Evolutionary conservation across 306 rosid genomes (phyloP).

Genomic region (Cucumis hystrix): DNA sequence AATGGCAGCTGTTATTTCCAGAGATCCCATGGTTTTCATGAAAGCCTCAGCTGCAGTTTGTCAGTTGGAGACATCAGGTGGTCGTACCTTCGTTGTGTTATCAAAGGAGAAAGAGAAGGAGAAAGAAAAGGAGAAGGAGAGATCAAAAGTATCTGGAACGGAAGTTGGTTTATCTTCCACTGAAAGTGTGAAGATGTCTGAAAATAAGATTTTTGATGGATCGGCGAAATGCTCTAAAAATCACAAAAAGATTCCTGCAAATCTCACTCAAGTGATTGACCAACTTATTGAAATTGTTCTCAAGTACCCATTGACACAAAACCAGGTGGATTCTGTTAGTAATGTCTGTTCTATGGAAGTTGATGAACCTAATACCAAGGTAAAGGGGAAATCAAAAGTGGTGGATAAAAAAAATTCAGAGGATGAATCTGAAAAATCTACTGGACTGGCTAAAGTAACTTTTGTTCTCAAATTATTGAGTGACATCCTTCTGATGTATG

Average conservation of each 20-base stretch:
- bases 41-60: slow-evolving; percentile 87
- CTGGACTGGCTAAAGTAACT: slow-evolving; percentile 85
- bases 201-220: slow-evolving; percentile 71
- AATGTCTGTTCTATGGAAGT: slow-evolving; percentile 64
- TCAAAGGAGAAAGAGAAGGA: slow-evolving; percentile 81
- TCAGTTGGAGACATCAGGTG: slow-evolving; percentile 87
- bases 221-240: slow-evolving; percentile 64
- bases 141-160: slow-evolving; percentile 41
- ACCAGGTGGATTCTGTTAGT: slow-evolving; percentile 35
- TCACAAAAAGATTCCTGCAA: slow-evolving; percentile 84
- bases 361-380: slow-evolving; percentile 80
- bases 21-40: slow-evolving; percentile 94
- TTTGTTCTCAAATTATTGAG: slow-evolving; percentile 90
- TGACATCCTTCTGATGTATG: slow-evolving; percentile 90
- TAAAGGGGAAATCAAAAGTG: slow-evolving; percentile 91
- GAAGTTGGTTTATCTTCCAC: slow-evolving; percentile 61
- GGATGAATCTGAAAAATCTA: slow-evolving; percentile 72
- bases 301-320: slow-evolving; percentile 49
- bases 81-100: slow-evolving; percentile 67
- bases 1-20: slow-evolving; percentile 84
- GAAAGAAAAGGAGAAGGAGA: slow-evolving; percentile 83
- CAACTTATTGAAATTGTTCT: slow-evolving; percentile 93
- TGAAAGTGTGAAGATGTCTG: slow-evolving; percentile 69
- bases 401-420: slow-evolving; percentile 44
- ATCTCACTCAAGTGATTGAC: slow-evolving; percentile 88